Evolutionary conservation across 805 yeast genomes (phyloP).

Genomic region (Pichia insulana): DNA sequence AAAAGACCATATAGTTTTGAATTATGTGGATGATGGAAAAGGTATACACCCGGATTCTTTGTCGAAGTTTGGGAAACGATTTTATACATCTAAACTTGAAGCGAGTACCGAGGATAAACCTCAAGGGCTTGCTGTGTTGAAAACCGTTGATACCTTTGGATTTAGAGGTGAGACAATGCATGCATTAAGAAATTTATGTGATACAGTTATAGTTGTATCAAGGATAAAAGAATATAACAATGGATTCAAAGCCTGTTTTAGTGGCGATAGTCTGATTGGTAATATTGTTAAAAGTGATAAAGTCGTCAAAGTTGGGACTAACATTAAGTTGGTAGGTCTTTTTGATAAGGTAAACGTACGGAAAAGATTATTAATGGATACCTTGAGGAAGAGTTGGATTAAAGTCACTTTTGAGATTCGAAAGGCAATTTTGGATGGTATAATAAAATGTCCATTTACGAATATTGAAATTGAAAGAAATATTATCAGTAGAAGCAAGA

Average conservation of each 20-base stretch:
- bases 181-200: conserved; percentile 38
- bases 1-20: conserved; percentile 19
- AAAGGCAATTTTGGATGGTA: conserved; percentile 22
- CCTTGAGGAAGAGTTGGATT: conserved; percentile 12
- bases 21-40: conserved; percentile 59
- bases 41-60: conserved; percentile 53
- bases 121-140: conserved; percentile 27
- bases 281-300: not conserved
- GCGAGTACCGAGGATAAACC: conserved; percentile 12
- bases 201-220: conserved; percentile 41
- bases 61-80: conserved; percentile 34
- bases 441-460: conserved; percentile 21
- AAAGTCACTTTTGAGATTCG: conserved; percentile 25
- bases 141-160: conserved; percentile 41
- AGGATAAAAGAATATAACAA: conserved; percentile 26
- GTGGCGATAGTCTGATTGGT: conserved; percentile 12
- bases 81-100: conserved; percentile 48
- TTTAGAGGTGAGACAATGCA: conserved; percentile 67
- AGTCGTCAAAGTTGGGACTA: conserved; percentile 29
- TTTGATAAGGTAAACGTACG: conserved; percentile 41
- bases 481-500: not conserved
- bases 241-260: conserved; percentile 20
- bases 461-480: conserved; percentile 13
- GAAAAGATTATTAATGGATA: conserved; percentile 18
- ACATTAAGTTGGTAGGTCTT: conserved; percentile 29